Percentiles rank a stretch among this genome's conserved stretches.
phyloP scores from a whole-genome alignment of 495 filamentous ascomycete species.

The Neurospora intermedia region DNA sequence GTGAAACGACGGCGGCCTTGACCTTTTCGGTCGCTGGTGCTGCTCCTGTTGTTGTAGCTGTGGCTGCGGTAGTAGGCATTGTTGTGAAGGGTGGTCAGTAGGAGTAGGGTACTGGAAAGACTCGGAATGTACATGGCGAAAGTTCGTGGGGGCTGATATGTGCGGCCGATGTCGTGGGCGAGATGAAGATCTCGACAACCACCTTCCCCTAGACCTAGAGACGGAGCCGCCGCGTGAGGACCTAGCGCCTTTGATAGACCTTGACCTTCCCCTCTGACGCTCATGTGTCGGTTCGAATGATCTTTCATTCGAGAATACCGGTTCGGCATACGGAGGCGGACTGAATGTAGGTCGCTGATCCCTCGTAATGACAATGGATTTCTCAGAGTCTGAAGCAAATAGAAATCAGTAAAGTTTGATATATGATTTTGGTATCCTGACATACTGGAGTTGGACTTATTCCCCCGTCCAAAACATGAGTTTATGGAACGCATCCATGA shows the following conservation, averaged over 20 bases:
- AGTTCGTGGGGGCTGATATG: conserved; percentile 39
- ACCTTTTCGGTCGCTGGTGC: conserved; percentile 6
- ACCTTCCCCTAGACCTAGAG: conserved; percentile 22
- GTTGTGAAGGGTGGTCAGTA: conserved; percentile 6
- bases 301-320: conserved; percentile 17
- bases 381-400: conserved; percentile 8
- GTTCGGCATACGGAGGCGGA: conserved; percentile 23
- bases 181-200: conserved; percentile 25
- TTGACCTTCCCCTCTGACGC: conserved; percentile 24
- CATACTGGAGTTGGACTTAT: conserved; percentile 26
- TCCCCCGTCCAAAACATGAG: conserved; percentile 30
- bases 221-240: conserved; percentile 23
- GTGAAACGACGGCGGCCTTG: conserved; percentile 40
- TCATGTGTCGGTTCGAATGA: conserved; percentile 17
- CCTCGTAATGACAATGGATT: conserved; percentile 21
- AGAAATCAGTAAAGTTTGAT: conserved; percentile 1
- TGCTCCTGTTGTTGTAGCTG: conserved; percentile 5
- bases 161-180: conserved; percentile 27
- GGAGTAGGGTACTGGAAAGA: conserved; percentile 34
- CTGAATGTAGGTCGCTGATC: conserved; percentile 32
- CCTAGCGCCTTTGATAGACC: conserved; percentile 22
- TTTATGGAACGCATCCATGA: conserved; percentile 32
- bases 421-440: background rate
- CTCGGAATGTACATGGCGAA: conserved; percentile 39
- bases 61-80: conserved; percentile 1